A percentile compares a stretch with the other conserved stretches of the same genome.
phyloP scores from a whole-genome alignment of 2,329 filamentous ascomycete genomes.

The Colletotrichum sp. region DNA sequence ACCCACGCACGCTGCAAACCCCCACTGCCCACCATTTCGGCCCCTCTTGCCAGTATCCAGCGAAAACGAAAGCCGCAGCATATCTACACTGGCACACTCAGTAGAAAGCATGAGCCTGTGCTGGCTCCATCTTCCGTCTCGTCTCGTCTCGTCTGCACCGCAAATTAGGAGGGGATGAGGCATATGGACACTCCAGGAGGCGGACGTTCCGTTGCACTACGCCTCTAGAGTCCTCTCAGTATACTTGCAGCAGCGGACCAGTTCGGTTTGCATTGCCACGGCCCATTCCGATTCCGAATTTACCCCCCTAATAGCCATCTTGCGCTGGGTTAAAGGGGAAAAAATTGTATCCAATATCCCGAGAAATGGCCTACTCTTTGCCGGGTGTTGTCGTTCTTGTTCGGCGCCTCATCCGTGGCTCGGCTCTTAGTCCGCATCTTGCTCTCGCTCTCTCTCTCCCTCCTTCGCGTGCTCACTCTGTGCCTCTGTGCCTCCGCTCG shows the following conservation, averaged over 20 bases:
- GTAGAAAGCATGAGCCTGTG: background rate
- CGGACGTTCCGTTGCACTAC: background rate
- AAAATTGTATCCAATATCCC: background rate
- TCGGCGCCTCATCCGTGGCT: background rate
- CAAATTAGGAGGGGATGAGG: slow-evolving; percentile 4
- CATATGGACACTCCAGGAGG: background rate
- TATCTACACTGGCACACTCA: background rate
- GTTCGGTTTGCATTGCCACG: background rate
- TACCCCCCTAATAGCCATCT: background rate
- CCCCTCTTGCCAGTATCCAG: slow-evolving; percentile 1
- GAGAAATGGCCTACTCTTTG: background rate
- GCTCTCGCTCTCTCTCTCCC: background rate
- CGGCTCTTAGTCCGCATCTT: background rate
- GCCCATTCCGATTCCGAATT: background rate
- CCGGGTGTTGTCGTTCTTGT: background rate
- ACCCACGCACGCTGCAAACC: slow-evolving; percentile 14
- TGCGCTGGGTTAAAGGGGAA: background rate
- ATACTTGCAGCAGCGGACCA: background rate
- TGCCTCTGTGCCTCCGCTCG: background rate
- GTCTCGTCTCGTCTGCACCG: background rate
- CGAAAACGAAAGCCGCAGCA: background rate
- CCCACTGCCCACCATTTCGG: slow-evolving; percentile 3
- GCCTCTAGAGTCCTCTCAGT: background rate
- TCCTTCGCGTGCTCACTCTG: background rate
- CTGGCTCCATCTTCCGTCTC: background rate